Percentiles rank a stretch among this genome's conserved stretches.
Conservation (phyloP, 73 alveolate genomes). For the Blepharisma stoltei region DNA sequence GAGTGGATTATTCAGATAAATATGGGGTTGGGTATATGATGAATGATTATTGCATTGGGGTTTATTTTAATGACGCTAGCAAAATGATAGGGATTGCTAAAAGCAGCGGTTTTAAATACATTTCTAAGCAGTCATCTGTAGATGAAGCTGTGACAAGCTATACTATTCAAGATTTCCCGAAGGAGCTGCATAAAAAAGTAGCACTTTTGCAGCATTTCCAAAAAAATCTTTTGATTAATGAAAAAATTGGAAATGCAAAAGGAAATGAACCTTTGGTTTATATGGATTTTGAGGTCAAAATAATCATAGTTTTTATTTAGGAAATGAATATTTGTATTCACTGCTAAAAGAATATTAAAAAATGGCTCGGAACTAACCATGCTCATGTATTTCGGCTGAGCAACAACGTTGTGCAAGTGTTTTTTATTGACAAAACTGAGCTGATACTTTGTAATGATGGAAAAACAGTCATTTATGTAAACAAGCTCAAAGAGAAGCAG, state of each 20-base stretch:
- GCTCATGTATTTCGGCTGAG: slow-evolving; percentile 58
- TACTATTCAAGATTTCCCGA: slow-evolving; percentile 38
- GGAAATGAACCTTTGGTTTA: slow-evolving; percentile 42
- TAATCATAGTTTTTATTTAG: too few species aligned
- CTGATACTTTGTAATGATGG: slow-evolving; percentile 34
- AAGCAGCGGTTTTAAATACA: slow-evolving; percentile 61
- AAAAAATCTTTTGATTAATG: slow-evolving; percentile 30
- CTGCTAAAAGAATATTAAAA: too few species aligned
- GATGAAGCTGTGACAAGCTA: slow-evolving; percentile 6
- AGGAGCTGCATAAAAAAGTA: slow-evolving; percentile 60
- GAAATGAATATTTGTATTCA: too few species aligned
- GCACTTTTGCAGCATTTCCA: slow-evolving; percentile 58
- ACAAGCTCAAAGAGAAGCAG: slow-evolving; percentile 41
- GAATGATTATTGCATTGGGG: slow-evolving; percentile 71
- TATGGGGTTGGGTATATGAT: slow-evolving; percentile 80
- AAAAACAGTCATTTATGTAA: slow-evolving; percentile 44
- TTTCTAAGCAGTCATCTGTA: slow-evolving; percentile 57
- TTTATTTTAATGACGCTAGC: slow-evolving; percentile 66
- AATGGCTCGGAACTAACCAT: slow-evolving; percentile 48
- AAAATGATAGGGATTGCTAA: slow-evolving; percentile 65
- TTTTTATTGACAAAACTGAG: slow-evolving; percentile 50
- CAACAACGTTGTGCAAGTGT: slow-evolving; percentile 50
- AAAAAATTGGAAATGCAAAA: slow-evolving; percentile 13
- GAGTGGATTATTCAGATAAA: slow-evolving; percentile 76
- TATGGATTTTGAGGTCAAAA: slow-evolving; percentile 32